These are phyloP conservation scores for Nevesoporus exiguus DNA, from an alignment of 768 basidiomycete genomes.

Conservation along the genomic window DNA sequence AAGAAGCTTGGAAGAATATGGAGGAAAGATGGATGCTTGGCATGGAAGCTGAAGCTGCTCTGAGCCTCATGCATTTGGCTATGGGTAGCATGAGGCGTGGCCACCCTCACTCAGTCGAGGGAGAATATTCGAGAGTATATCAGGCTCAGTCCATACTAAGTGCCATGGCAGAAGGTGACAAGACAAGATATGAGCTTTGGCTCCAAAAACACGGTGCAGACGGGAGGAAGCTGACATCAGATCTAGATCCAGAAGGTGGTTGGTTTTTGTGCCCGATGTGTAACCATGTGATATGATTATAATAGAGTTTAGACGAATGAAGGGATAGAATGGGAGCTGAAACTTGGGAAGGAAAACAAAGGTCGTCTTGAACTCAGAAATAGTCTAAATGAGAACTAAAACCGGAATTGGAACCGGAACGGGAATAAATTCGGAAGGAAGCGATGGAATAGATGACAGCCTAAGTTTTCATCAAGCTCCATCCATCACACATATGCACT, in stretches of 20 bases:
- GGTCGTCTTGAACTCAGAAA: too few species aligned
- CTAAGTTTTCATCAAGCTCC: not conserved
- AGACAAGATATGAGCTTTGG: not conserved
- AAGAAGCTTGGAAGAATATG: not conserved
- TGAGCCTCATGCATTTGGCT: not conserved
- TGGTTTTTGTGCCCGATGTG: not conserved
- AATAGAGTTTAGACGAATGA: too few species aligned
- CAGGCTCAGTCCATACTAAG: slow-evolving; percentile 8
- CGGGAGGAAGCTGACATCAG: not conserved
- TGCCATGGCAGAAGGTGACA: not conserved
- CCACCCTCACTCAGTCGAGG: not conserved
- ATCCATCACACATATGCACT: not conserved
- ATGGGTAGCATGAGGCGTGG: not conserved
- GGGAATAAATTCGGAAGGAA: too few species aligned
- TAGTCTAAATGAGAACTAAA: too few species aligned
- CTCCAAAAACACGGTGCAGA: not conserved
- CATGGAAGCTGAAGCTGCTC: rapidly evolving
- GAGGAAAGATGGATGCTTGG: not conserved
- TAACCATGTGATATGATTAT: slow-evolving; percentile 2
- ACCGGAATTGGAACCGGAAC: too few species aligned
- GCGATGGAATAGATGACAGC: too few species aligned
- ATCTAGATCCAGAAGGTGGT: not conserved
- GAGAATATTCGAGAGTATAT: slow-evolving; percentile 1
- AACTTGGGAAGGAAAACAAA: too few species aligned
- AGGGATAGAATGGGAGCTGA: too few species aligned